Conservation (phyloP, 495 filamentous ascomycete species). For the Penicillium coffeae region DNA sequence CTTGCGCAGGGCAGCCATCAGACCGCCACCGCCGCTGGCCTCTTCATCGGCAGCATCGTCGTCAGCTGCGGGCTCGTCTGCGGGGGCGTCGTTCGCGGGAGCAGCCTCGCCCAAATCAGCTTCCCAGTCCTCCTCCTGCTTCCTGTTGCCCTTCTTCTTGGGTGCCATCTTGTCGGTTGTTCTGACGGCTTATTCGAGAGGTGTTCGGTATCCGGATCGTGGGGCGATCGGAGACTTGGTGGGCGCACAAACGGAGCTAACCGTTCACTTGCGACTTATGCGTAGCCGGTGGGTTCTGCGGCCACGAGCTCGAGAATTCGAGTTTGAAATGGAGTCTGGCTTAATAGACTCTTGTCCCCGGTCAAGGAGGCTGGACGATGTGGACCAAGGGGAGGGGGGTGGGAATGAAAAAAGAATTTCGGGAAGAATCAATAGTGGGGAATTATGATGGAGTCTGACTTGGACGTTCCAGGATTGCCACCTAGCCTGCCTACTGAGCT, state of each 20-base stretch:
- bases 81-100: constrained; percentile 46
- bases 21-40: constrained; percentile 58
- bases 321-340: constrained; percentile 6
- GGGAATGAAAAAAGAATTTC: constrained; percentile 26
- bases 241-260: constrained; percentile 34
- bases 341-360: constrained; percentile 16
- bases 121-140: constrained; percentile 91
- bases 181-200: constrained; percentile 1
- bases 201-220: constrained; percentile 13
- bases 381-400: constrained; percentile 17
- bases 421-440: constrained; percentile 30
- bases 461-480: constrained; percentile 14
- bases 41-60: constrained; percentile 45
- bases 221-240: constrained; percentile 16
- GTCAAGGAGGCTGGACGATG: constrained; percentile 16
- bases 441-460: constrained; percentile 19
- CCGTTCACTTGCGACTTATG: constrained; percentile 23
- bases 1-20: constrained; percentile 86
- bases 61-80: constrained; percentile 38
- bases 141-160: constrained; percentile 91
- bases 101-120: constrained; percentile 82
- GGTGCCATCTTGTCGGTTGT: constrained; percentile 62
- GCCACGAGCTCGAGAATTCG: constrained; percentile 10
- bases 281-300: constrained; percentile 5
- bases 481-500: neutral